phyloP scores from a whole-genome alignment of 139 green algal genomes.

The Chlorella sp. region DNA sequence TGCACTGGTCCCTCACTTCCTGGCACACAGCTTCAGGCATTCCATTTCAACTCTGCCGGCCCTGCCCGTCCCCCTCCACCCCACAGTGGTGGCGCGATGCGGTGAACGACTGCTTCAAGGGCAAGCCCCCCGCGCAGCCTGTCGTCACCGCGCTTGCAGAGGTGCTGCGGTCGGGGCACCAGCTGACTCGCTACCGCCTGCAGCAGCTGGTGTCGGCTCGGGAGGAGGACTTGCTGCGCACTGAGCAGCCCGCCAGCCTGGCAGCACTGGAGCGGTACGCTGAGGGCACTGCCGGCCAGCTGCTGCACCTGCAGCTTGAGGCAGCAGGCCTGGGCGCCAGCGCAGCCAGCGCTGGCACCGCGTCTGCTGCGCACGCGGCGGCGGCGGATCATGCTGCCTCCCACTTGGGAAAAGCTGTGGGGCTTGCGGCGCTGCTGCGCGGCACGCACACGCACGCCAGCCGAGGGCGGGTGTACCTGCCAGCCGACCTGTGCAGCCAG shows the following conservation, averaged over 20 bases:
- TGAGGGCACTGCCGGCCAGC: constrained; percentile 73
- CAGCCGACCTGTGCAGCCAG: constrained; percentile 31
- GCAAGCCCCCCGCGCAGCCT: constrained; percentile 56
- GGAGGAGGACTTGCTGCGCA: constrained; percentile 68
- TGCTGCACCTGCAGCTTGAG: constrained; percentile 70
- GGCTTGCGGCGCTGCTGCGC: constrained; percentile 70
- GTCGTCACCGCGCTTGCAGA: constrained; percentile 62
- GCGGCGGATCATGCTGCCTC: constrained; percentile 80
- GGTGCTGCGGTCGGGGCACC: constrained; percentile 25
- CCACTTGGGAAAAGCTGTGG: constrained; percentile 83
- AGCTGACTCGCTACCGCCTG: constrained; percentile 72
- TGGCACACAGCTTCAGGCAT: too few relatives aligned
- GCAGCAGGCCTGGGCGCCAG: constrained; percentile 44
- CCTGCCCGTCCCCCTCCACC: not conserved
- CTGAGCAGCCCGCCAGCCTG: constrained; percentile 61
- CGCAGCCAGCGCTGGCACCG: not conserved
- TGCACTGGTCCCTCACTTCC: too few relatives aligned
- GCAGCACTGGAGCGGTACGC: constrained; percentile 77
- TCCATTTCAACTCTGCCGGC: not conserved
- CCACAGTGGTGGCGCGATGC: constrained; percentile 87
- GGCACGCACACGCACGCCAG: constrained; percentile 68
- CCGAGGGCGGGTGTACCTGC: constrained; percentile 45
- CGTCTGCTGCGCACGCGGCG: constrained; percentile 57
- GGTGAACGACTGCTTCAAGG: constrained; percentile 64
- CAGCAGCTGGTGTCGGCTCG: constrained; percentile 72